These are phyloP conservation scores for Dictyophora rubrovolvata DNA, from an alignment of 768 basidiomycete genomes.

Conservation along the genomic window DNA sequence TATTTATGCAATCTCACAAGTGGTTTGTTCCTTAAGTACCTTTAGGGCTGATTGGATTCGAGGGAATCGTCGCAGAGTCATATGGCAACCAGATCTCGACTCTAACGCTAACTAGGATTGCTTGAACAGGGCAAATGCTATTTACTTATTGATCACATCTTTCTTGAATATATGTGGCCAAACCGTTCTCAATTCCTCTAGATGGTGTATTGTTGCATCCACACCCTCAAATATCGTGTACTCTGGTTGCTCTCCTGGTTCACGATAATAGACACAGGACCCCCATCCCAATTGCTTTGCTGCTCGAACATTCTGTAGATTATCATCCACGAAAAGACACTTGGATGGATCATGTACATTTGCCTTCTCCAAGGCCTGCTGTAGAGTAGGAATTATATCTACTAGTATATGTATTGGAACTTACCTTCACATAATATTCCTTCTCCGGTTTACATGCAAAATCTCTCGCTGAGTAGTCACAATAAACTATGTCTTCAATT, in stretches of 20 bases:
- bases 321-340: conserved; percentile 78
- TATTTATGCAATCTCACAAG: neutral
- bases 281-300: conserved; percentile 63
- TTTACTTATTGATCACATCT: neutral
- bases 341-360: conserved; percentile 52
- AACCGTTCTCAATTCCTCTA: conserved; percentile 58
- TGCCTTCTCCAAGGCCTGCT: conserved; percentile 57
- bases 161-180: conserved; percentile 65
- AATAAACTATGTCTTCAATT: conserved; percentile 62
- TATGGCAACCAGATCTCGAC: conserved; percentile 69
- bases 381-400: conserved; percentile 2
- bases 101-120: conserved; percentile 40
- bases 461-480: conserved; percentile 57
- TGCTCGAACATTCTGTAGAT: conserved; percentile 52
- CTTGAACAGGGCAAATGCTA: neutral
- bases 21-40: conserved; percentile 10
- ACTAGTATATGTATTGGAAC: conserved; percentile 8
- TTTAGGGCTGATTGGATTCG: conserved; percentile 59
- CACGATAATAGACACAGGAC: conserved; percentile 66
- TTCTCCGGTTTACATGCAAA: conserved; percentile 79
- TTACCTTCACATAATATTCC: conserved; percentile 55
- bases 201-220: conserved; percentile 40
- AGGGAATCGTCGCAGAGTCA: conserved; percentile 73
- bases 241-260: conserved; percentile 34
- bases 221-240: conserved; percentile 30